A percentile compares a stretch with the other conserved stretches of the same genome.
Conservation (phyloP, 2,329 filamentous ascomycete species). For the Pseudocercospora macadamiae region DNA sequence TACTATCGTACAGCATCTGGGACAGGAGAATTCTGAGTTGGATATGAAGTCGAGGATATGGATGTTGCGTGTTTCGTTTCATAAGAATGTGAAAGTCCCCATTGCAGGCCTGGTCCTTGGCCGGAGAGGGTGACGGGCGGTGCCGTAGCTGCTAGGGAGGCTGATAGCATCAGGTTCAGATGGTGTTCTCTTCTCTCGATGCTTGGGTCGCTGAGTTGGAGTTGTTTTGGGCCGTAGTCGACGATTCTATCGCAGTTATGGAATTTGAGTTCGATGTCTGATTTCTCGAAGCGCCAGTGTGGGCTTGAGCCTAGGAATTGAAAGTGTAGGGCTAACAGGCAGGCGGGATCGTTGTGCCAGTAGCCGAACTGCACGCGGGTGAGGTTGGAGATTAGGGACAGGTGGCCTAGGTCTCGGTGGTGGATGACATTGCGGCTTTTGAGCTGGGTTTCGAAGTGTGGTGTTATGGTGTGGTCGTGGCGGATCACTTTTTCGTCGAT, state of each 20-base stretch:
- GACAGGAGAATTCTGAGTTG: too few species aligned
- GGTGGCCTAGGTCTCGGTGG: constrained; percentile 15
- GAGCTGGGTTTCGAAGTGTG: constrained; percentile 16
- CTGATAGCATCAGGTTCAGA: too few species aligned
- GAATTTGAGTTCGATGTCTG: constrained; percentile 13
- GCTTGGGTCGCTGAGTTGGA: too few species aligned
- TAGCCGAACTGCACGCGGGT: constrained; percentile 19
- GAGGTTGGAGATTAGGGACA: constrained; percentile 18
- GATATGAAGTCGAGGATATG: too few species aligned
- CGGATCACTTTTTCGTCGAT: constrained; percentile 23
- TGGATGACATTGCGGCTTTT: constrained; percentile 6
- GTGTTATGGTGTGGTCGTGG: constrained; percentile 14
- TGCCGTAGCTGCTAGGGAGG: too few species aligned
- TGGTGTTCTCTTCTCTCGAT: too few species aligned
- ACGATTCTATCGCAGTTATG: constrained; percentile 13
- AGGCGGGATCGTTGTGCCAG: constrained; percentile 15
- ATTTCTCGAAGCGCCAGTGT: constrained; percentile 18
- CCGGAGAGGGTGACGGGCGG: too few species aligned
- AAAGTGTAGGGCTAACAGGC: constrained; percentile 19
- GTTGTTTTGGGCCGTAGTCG: neutral
- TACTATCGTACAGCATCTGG: too few species aligned
- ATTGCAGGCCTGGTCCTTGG: too few species aligned
- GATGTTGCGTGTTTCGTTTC: too few species aligned
- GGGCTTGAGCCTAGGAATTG: constrained; percentile 12
- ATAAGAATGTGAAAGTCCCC: too few species aligned